Percentiles rank a stretch among this genome's conserved stretches.
phyloP scores from a whole-genome alignment of 371 early-diverging fungal species.

The Mucor lusitanicus region DNA sequence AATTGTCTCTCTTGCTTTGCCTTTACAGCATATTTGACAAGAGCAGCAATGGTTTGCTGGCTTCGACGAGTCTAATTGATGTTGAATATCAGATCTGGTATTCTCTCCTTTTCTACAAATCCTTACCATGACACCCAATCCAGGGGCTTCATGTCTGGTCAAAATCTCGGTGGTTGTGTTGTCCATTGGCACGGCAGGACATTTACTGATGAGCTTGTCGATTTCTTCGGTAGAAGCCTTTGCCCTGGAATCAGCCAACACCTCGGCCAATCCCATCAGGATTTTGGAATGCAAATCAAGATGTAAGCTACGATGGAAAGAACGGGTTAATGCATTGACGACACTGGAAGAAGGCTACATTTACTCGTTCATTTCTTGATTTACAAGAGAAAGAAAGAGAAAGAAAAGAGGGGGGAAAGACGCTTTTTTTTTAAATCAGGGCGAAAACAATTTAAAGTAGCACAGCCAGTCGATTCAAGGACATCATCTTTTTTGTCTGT shows the following conservation, averaged over 20 bases:
- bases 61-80: slow-evolving; percentile 45
- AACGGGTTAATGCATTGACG: background rate
- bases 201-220: slow-evolving; percentile 33
- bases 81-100: background rate
- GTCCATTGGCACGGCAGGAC: slow-evolving; percentile 42
- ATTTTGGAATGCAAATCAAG: slow-evolving; percentile 60
- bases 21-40: slow-evolving; percentile 46
- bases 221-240: slow-evolving; percentile 39
- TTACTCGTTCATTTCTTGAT: slow-evolving; percentile 13
- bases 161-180: slow-evolving; percentile 16
- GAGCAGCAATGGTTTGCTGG: slow-evolving; percentile 47
- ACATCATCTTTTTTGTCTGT: slow-evolving; percentile 20
- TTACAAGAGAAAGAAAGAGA: background rate
- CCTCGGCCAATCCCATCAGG: slow-evolving; percentile 61
- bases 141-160: slow-evolving; percentile 17
- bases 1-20: slow-evolving; percentile 28
- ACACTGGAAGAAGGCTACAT: background rate
- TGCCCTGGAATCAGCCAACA: slow-evolving; percentile 53
- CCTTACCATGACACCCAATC: slow-evolving; percentile 26
- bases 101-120: too few relatives aligned
- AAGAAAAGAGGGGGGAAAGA: background rate
- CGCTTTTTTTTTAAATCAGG: background rate
- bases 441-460: background rate
- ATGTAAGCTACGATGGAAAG: slow-evolving; percentile 18
- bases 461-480: background rate